Conservation (phyloP, 1,284 basidiomycete genomes). For the Pseudozyma flocculosa region DNA sequence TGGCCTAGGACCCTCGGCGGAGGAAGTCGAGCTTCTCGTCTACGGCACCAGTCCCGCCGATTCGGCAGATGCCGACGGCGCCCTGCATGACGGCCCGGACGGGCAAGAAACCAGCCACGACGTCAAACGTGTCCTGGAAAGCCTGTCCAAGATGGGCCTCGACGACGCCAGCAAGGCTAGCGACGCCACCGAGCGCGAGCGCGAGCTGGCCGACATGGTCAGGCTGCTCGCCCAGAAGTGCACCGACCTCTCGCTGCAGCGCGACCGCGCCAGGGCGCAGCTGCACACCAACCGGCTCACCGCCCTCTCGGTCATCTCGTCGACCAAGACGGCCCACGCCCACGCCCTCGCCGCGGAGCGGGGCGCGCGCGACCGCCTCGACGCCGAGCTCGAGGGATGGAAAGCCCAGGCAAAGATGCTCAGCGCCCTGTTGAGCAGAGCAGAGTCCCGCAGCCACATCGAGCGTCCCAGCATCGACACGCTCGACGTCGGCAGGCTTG, state of each 20-base stretch:
- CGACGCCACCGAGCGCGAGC: slow-evolving; percentile 21
- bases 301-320: slow-evolving; percentile 51
- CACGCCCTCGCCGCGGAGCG: slow-evolving; percentile 45
- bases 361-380: slow-evolving; percentile 41
- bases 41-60: slow-evolving; percentile 21
- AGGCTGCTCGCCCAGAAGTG: slow-evolving; percentile 29
- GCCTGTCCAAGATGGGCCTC: slow-evolving; percentile 38
- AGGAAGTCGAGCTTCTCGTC: slow-evolving; percentile 48
- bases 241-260: slow-evolving; percentile 18
- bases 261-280: slow-evolving; percentile 24
- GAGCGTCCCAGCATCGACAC: slow-evolving; percentile 22
- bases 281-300: slow-evolving; percentile 48
- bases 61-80: background rate
- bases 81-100: background rate
- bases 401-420: slow-evolving; percentile 54
- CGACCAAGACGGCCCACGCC: slow-evolving; percentile 45
- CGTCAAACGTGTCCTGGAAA: slow-evolving; percentile 23
- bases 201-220: slow-evolving; percentile 39
- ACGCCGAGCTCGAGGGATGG: slow-evolving; percentile 53
- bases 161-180: slow-evolving; percentile 7
- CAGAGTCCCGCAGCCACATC: slow-evolving; percentile 36
- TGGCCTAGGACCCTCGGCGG: slow-evolving; percentile 42
- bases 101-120: slow-evolving; percentile 15
- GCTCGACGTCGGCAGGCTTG: slow-evolving; percentile 11
- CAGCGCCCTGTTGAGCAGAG: slow-evolving; percentile 43